A percentile compares a stretch with the other conserved stretches of the same genome.
These are phyloP conservation scores for Cladosporium phlei DNA, from an alignment of 2,329 filamentous ascomycete genomes.

Conservation along the genomic window DNA sequence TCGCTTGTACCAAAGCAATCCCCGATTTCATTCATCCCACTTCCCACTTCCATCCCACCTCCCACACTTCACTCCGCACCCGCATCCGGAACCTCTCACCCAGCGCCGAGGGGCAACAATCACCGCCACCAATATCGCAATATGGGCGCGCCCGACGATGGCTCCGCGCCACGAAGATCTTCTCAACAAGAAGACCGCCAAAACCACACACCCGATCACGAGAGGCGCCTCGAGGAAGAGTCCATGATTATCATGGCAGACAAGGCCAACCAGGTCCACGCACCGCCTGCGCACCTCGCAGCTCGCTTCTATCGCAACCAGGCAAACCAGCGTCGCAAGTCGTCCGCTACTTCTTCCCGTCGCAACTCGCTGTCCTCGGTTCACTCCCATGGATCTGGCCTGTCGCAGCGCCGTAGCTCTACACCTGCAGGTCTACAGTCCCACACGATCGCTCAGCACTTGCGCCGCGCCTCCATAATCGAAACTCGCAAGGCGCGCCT, in stretches of 20 bases:
- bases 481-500: conserved; percentile 75
- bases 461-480: conserved; percentile 73
- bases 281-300: conserved; percentile 70
- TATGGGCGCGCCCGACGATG: conserved; percentile 10
- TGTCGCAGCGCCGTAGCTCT: conserved; percentile 46
- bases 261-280: conserved; percentile 39
- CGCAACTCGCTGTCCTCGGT: conserved; percentile 75
- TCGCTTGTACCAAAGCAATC: no score
- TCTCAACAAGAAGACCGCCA: no score
- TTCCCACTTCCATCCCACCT: background rate
- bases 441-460: conserved; percentile 72
- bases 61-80: background rate
- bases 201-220: conserved; percentile 3
- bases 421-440: conserved; percentile 50
- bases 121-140: background rate
- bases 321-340: conserved; percentile 61
- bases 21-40: background rate
- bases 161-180: background rate
- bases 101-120: conserved; percentile 1
- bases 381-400: conserved; percentile 65
- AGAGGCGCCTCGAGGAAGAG: conserved; percentile 7
- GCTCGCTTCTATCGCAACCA: conserved; percentile 66
- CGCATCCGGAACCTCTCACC: conserved; percentile 3
- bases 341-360: conserved; percentile 71
- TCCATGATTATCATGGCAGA: conserved; percentile 14